Evolutionary conservation across 2,329 filamentous ascomycete species (phyloP), one percentile per base, ranked within the genome.

Genomic region (Biscogniauxia mediterranea): DNA sequence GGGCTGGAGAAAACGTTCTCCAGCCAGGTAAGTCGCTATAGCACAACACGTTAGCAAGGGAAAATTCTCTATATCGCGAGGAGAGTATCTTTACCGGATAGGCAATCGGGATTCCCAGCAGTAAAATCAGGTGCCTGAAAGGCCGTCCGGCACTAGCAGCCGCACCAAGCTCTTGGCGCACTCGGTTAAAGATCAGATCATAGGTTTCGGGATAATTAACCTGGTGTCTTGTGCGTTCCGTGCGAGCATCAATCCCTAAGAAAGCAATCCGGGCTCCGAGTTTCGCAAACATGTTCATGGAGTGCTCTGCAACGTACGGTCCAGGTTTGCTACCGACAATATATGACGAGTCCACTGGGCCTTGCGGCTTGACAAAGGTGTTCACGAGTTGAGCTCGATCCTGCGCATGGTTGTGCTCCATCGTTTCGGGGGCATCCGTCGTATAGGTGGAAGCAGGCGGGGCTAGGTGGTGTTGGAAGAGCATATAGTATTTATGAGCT

Each of bases 401-500:
- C 5, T 85, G 78, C 8, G 83, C 83, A 42, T 85, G 80, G 4
- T 77, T 87, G 69, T 89, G 85, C 52, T 86, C 81, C 0, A 78
- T 80, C 55, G 86, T 89, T 70, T 91, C 88, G 63, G 78, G 76
- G 72, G 73, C 73, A 68, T 80, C 78, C 1, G 91, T 91, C 2
- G 92, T 97, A 74, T 89, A 97, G 0, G 93, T 97, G 28, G 91
- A 93, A 64, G 84, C 81, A 0, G 94, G 93, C 1, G 94, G 94
- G 13, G 93, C 86, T 55, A 96, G 79, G 71, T 97, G 94, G 69
- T 99, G 95, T 78, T 99, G 95, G 77, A 99, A 99, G 9, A 99
- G 85, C 84, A 98, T 86, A 74, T 99, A 99, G 77, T 98, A 98
- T 77, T 99, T 99, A 81, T 95, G 96, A 1, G 95, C 95, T 58